Evolutionary conservation across 495 filamentous ascomycete genomes (phyloP).

Genomic region (Podospora conica): DNA sequence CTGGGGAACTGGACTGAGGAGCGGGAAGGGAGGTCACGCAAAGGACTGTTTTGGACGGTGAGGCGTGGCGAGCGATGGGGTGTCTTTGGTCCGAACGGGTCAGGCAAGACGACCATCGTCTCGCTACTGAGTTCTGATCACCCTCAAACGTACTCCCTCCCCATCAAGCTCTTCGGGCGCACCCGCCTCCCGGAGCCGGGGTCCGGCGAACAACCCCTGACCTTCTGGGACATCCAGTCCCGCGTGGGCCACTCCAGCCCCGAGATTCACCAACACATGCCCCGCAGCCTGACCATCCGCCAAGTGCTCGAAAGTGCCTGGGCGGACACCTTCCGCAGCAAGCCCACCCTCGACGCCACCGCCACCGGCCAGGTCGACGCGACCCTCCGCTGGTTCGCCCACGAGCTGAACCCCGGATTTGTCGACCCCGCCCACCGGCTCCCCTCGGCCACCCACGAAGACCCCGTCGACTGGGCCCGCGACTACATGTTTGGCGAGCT

Average conservation of each 20-base stretch:
- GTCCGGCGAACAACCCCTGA: slow-evolving; percentile 64
- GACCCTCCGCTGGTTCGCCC: slow-evolving; percentile 64
- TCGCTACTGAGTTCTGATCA: slow-evolving; percentile 93
- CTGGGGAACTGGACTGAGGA: slow-evolving; percentile 72
- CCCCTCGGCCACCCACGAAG: neutral
- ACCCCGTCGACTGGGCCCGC: slow-evolving; percentile 53
- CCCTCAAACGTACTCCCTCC: slow-evolving; percentile 84
- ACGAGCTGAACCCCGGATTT: slow-evolving; percentile 57
- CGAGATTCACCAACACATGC: slow-evolving; percentile 91
- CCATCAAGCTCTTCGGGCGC: slow-evolving; percentile 77
- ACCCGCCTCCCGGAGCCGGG: slow-evolving; percentile 65
- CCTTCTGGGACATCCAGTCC: slow-evolving; percentile 84
- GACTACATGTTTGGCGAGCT: slow-evolving; percentile 65
- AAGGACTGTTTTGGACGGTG: slow-evolving; percentile 77
- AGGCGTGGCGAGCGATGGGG: slow-evolving; percentile 82
- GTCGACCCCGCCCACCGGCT: neutral
- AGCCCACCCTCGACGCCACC: slow-evolving; percentile 53
- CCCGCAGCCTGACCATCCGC: slow-evolving; percentile 66
- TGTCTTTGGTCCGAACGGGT: slow-evolving; percentile 84
- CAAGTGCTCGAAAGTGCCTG: slow-evolving; percentile 77
- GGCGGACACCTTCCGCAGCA: slow-evolving; percentile 75
- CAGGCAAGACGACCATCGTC: slow-evolving; percentile 86
- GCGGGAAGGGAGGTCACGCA: slow-evolving; percentile 36
- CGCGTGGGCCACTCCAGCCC: slow-evolving; percentile 89
- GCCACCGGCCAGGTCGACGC: slow-evolving; percentile 54